Evolutionary conservation across 371 early-diverging fungal genomes (phyloP).

Genomic region (Phascolomyces articulosus): DNA sequence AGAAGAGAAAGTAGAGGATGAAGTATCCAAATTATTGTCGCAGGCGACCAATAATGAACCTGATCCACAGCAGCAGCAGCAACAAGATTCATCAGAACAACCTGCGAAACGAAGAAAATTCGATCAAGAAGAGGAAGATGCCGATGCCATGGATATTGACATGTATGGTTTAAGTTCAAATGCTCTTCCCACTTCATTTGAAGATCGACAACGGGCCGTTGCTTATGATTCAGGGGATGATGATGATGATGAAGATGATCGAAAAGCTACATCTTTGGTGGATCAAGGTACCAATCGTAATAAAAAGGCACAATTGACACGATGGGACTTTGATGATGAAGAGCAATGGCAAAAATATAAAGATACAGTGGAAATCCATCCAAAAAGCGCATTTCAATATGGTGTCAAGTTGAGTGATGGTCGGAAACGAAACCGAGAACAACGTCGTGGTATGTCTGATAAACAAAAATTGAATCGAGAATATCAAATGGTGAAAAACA

Average conservation of each 20-base stretch:
- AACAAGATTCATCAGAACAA: background rate
- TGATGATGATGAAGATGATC: conserved; percentile 59
- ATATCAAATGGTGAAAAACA: conserved; percentile 65
- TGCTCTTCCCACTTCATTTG: conserved; percentile 50
- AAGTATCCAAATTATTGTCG: conserved; percentile 13
- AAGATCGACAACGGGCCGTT: conserved; percentile 34
- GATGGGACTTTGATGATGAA: conserved; percentile 81
- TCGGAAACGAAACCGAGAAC: conserved; percentile 55
- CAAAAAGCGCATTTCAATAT: conserved; percentile 78
- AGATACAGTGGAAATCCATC: conserved; percentile 68
- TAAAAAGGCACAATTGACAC: conserved; percentile 68
- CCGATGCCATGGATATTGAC: conserved; percentile 48
- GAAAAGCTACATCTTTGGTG: conserved; percentile 47
- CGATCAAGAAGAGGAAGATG: conserved; percentile 24
- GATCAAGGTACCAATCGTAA: conserved; percentile 74
- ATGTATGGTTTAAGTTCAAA: conserved; percentile 48
- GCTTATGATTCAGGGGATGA: conserved; percentile 56
- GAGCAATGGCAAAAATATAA: conserved; percentile 78
- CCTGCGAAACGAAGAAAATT: conserved; percentile 13
- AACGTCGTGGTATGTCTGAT: conserved; percentile 51
- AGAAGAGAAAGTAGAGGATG: conserved; percentile 10
- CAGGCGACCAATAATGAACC: conserved; percentile 11
- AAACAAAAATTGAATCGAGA: conserved; percentile 70
- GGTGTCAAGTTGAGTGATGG: conserved; percentile 82
- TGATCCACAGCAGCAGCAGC: conserved; percentile 2